A percentile compares a stretch with the other conserved stretches of the same genome.
Evolutionary conservation across 768 basidiomycete genomes (phyloP).

Genomic region (Tricholoma saponaceum): DNA sequence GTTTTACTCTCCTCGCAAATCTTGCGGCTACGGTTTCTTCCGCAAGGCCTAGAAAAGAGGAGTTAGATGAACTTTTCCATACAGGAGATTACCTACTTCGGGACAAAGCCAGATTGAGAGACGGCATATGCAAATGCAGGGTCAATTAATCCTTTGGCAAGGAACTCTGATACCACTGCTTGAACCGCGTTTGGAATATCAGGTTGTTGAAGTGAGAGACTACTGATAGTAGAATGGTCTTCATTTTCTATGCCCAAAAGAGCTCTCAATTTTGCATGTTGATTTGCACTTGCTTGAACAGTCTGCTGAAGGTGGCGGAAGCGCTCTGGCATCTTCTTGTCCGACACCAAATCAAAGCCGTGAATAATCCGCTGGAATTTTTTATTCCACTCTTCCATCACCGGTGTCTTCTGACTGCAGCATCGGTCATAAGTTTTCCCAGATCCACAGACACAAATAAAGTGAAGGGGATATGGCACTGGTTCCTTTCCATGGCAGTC

Average conservation of each 20-base stretch:
- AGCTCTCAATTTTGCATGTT: not conserved
- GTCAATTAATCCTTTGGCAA: not conserved
- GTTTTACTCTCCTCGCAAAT: not conserved
- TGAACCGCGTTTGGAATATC: too few relatives aligned
- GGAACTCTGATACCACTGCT: not conserved
- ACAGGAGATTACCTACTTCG: not conserved
- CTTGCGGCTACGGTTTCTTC: not conserved
- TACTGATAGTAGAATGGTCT: not conserved
- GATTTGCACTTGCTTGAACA: not conserved
- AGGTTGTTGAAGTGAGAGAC: not conserved
- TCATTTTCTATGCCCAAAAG: not conserved
- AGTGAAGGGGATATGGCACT: not conserved
- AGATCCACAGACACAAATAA: not conserved
- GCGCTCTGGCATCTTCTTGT: not conserved
- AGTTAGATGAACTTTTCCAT: not conserved
- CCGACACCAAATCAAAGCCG: not conserved
- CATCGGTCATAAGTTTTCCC: not conserved
- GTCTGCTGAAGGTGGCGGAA: not conserved
- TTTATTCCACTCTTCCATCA: not conserved
- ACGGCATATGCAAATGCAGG: not conserved
- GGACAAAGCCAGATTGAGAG: not conserved
- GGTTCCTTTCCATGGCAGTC: not conserved
- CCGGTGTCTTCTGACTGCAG: not conserved
- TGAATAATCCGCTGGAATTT: not conserved
- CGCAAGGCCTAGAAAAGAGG: not conserved